Conservation (phyloP, 768 basidiomycete genomes). For the Piloderma croceum region DNA sequence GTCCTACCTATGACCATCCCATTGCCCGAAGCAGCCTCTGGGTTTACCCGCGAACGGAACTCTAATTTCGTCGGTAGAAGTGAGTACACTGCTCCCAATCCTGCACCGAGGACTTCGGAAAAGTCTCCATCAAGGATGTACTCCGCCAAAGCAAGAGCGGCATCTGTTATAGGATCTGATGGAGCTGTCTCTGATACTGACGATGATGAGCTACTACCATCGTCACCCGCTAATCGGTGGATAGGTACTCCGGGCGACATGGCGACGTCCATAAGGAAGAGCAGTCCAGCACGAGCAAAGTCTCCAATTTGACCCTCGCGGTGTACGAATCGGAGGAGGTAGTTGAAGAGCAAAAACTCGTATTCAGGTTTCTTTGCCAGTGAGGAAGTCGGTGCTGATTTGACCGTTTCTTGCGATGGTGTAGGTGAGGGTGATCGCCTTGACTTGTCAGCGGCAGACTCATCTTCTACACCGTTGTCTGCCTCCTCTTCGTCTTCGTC, state of each 20-base stretch:
- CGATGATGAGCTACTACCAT: slow-evolving; percentile 18
- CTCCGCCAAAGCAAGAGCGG: slow-evolving; percentile 82
- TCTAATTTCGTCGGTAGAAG: slow-evolving; percentile 83
- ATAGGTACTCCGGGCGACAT: slow-evolving; percentile 70
- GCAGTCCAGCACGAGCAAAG: slow-evolving; percentile 83
- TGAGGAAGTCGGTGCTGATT: slow-evolving; percentile 40
- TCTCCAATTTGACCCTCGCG: slow-evolving; percentile 92
- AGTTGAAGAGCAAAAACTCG: slow-evolving; percentile 93
- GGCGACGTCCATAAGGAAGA: slow-evolving; percentile 95
- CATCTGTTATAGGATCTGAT: slow-evolving; percentile 74
- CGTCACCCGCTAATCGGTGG: slow-evolving; percentile 35
- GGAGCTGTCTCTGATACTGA: slow-evolving; percentile 22
- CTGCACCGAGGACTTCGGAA: slow-evolving; percentile 93
- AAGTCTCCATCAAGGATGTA: slow-evolving; percentile 97
- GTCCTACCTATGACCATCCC: slow-evolving; percentile 74
- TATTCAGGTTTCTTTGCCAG: slow-evolving; percentile 71
- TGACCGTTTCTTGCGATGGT: slow-evolving; percentile 54
- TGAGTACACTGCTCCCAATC: slow-evolving; percentile 89
- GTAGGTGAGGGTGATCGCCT: slow-evolving; percentile 48
- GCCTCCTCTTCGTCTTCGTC: slow-evolving; percentile 50
- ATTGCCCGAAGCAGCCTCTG: slow-evolving; percentile 35
- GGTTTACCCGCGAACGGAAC: slow-evolving; percentile 43
- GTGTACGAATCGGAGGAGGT: slow-evolving; percentile 91
- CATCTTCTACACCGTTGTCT: slow-evolving; percentile 20
- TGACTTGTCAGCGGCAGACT: slow-evolving; percentile 7